phyloP scores from a whole-genome alignment of 1,284 basidiomycete genomes.

The Hemileia vastatrix region DNA sequence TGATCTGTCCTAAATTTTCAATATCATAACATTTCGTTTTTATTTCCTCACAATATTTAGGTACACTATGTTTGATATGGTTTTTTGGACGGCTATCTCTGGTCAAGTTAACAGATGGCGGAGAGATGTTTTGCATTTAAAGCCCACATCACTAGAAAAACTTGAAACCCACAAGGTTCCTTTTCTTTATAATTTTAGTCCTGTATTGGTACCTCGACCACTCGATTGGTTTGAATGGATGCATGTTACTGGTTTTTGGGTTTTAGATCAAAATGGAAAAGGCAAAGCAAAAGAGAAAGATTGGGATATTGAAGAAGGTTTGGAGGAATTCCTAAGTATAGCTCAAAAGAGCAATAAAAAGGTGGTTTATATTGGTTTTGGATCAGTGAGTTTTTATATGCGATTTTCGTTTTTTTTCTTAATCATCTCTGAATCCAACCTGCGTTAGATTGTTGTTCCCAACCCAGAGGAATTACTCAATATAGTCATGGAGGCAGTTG shows the following conservation, averaged over 20 bases:
- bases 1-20: conserved; percentile 46
- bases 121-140: conserved; percentile 63
- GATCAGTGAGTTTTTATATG: conserved; percentile 51
- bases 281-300: too few species aligned
- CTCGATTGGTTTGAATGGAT: conserved; percentile 99
- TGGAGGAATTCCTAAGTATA: conserved; percentile 69
- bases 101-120: conserved; percentile 94
- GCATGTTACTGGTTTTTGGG: conserved; percentile 60
- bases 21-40: neutral
- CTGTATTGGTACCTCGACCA: conserved; percentile 66
- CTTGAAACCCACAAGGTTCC: conserved; percentile 94
- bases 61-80: conserved; percentile 90
- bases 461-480: conserved; percentile 85
- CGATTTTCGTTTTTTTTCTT: neutral
- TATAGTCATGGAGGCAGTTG: conserved; percentile 76
- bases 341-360: conserved; percentile 69
- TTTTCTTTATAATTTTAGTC: conserved; percentile 92
- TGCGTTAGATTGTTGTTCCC: conserved; percentile 65
- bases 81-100: conserved; percentile 89
- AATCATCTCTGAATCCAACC: neutral
- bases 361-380: conserved; percentile 95
- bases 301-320: conserved; percentile 71
- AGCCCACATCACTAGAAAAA: conserved; percentile 74
- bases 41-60: conserved; percentile 49
- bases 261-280: conserved; percentile 25